Conservation (phyloP, 179 eudicot species). For the Heliamphora pulchella region DNA sequence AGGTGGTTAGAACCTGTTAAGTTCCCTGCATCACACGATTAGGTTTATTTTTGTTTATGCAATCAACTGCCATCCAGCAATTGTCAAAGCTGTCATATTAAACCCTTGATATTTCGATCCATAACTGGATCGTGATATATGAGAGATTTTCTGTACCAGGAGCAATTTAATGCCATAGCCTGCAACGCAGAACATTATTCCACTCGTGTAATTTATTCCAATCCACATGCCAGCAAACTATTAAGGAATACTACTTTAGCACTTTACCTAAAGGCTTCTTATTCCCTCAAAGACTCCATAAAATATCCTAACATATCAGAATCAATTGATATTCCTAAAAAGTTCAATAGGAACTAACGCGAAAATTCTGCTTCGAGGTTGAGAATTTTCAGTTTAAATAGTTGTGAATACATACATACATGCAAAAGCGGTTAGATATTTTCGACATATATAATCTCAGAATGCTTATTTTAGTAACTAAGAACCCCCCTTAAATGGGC, state of each 20-base stretch:
- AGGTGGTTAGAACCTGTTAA: too few species aligned
- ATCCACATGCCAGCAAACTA: constrained; percentile 56
- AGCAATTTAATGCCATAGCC: constrained; percentile 14
- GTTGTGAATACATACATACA: not conserved
- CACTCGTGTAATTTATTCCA: constrained; percentile 41
- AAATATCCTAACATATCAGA: constrained; percentile 52
- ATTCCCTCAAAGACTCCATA: constrained; percentile 45
- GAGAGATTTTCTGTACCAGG: constrained; percentile 13
- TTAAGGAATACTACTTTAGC: constrained; percentile 38
- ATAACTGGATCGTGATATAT: constrained; percentile 5
- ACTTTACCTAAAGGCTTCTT: constrained; percentile 40
- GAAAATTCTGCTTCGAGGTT: constrained; percentile 17
- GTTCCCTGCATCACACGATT: not conserved
- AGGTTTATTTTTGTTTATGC: not conserved
- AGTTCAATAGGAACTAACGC: constrained; percentile 28
- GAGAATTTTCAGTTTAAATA: constrained; percentile 1
- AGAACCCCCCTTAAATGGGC: constrained; percentile 11
- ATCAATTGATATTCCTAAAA: constrained; percentile 39
- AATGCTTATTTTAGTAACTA: constrained; percentile 19
- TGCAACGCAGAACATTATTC: constrained; percentile 16
- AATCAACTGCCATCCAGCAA: not conserved
- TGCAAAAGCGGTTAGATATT: not conserved
- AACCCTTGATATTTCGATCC: not conserved
- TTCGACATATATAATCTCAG: not conserved
- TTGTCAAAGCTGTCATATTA: constrained; percentile 8